Evolutionary conservation across 1,284 basidiomycete genomes (phyloP), one percentile per base, ranked within the genome.

Genomic region (Spongispora temasekensis): DNA sequence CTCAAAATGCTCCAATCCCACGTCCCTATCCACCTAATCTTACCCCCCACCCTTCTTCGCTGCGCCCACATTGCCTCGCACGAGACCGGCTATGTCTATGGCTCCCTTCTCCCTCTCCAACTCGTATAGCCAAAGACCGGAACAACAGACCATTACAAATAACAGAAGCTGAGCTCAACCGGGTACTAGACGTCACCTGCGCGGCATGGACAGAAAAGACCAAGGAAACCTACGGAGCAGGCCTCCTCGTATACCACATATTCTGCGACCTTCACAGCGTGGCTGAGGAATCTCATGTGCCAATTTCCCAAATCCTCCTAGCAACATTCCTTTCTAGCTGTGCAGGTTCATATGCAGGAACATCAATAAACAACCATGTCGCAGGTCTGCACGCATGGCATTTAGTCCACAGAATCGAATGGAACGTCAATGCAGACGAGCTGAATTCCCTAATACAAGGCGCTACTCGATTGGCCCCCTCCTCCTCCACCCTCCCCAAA

Each of bases 301-400:
- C 75, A 0, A 65, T 66, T 0, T 34, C 44, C 1, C 19, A 56
- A 0, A 34, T 31, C 5, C 53, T 71, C 0, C 27, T 73, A 0
- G 23, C 60, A 0, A 37, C 63, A 0, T 75, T 73, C 60, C 17
- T 76, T 0, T 31, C 73, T 0, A 63, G 55, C 30, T 61, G 61
- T 2, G 67, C 67, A 0, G 74, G 73, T 0, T 15, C 53, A 0
- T 68, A 74, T 17, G 54, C 70, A 0, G 65, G 68, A 0, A 61
- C 54, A 0, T 62, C 72, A 2, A 27, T 77, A 0, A 25, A 57
- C 0, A 78, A 77, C 63, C 80, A 78, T 31, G 13, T 71, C 0
- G 63, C 58, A 0, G 75, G 44, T 4, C 44, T 46, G 6, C 9
- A 6, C 7, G 44, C 44, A 15, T 46, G 44, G 44, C 44, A 46